Evolutionary conservation across 495 filamentous ascomycete species (phyloP), one percentile per base, ranked within the genome.

Genomic region (Tetracladium setigerum): DNA sequence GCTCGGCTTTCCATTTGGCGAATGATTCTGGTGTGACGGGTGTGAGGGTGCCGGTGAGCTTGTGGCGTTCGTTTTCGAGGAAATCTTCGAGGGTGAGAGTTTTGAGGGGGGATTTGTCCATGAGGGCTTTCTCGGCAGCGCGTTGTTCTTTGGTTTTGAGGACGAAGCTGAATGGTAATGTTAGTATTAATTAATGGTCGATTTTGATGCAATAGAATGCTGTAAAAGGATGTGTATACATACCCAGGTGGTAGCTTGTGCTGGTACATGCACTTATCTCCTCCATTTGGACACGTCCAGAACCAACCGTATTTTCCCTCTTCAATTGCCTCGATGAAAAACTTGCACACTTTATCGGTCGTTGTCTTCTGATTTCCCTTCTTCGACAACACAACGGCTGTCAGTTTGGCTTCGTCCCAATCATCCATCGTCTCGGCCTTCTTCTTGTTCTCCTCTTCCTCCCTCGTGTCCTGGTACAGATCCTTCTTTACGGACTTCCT

Each of bases 281-380:
- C 94, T 49, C 87, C 90, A 65, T 97, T 97, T 40, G 92, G 92
- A 79, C 92, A 99, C 31, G 75, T 72, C 92, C 92, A 99, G 68
- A 97, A 95, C 92, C 92, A 99, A 53, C 92, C 92, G 57, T 99
- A 99, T 69, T 96, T 97, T 55, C 85, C 83, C 55, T 97, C 92
- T 69, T 99, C 92, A 44, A 99, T 90, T 2, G 92, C 92, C 49
- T 94, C 88, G 65, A 96, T 92, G 67, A 99, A 99, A 73, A 71
- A 95, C 68, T 97, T 99, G 84, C 92, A 99, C 47, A 97, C 90
- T 66, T 95, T 99, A 58, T 99, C 92, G 49, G 92, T 99, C 7
- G 88, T 89, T 35, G 91, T 95, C 57, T 83, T 78, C 44, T 92
- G 92, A 71, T 99, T 99, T 12, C 92, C 92, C 61, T 97, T 94